phyloP scores from a whole-genome alignment of 1,284 basidiomycete species.

The Ustilago cynodontis region DNA sequence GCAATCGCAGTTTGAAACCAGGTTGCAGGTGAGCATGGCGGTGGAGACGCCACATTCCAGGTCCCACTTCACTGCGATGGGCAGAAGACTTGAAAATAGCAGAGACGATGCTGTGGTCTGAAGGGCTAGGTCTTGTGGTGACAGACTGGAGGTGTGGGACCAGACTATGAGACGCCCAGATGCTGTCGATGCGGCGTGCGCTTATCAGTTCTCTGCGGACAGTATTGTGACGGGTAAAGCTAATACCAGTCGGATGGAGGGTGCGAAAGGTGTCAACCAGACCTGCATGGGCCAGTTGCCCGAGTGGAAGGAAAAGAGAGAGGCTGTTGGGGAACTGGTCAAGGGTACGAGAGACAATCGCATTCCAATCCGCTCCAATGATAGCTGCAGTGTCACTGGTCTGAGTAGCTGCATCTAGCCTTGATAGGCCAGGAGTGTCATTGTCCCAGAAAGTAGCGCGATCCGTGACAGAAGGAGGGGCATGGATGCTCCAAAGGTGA shows the following conservation, averaged over 20 bases:
- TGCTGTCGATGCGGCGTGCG: background rate
- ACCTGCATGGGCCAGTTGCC: constrained; percentile 1
- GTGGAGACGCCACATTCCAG: no score
- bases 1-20: no score
- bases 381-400: background rate
- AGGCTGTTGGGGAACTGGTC: background rate
- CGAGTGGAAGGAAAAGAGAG: background rate
- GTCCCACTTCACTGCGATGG: no score
- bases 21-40: no score
- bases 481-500: background rate
- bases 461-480: background rate
- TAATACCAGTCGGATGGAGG: background rate
- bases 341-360: background rate
- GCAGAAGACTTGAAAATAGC: no score
- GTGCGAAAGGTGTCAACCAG: constrained; percentile 3
- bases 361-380: background rate
- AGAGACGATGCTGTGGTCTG: no score
- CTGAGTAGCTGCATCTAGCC: background rate
- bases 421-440: background rate
- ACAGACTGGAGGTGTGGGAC: background rate
- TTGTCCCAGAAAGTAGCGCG: background rate
- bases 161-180: background rate
- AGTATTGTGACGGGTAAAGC: background rate
- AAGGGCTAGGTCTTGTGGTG: no score
- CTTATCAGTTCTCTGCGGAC: background rate